phyloP scores from a whole-genome alignment of 2,329 filamentous ascomycete genomes.

The Ophiostoma sp. region DNA sequence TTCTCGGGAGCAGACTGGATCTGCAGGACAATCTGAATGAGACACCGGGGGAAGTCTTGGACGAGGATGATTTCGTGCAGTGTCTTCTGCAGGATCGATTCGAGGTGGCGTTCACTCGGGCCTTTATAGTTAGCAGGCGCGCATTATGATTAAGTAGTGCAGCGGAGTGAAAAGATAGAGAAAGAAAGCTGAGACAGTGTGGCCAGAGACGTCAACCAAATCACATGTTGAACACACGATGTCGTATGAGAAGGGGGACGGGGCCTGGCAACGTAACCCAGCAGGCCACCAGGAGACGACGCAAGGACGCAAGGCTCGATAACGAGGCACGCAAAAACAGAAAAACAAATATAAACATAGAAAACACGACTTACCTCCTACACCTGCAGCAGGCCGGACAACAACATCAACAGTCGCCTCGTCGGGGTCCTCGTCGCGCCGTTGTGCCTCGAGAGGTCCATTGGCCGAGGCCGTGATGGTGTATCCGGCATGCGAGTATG shows the following conservation, averaged over 20 bases:
- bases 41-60: constrained; percentile 66
- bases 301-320: background rate
- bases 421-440: constrained; percentile 85
- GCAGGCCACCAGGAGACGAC: too few relatives aligned
- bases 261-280: background rate
- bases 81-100: constrained; percentile 66
- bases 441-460: constrained; percentile 82
- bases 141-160: background rate
- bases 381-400: constrained; percentile 76
- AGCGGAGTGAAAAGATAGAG: constrained; percentile 20
- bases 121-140: constrained; percentile 38
- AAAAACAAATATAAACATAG: background rate
- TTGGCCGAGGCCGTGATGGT: constrained; percentile 81
- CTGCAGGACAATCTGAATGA: constrained; percentile 80
- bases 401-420: constrained; percentile 87
- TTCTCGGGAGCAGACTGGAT: constrained; percentile 64
- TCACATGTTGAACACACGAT: constrained; percentile 21
- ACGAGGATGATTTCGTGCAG: constrained; percentile 69
- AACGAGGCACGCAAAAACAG: background rate
- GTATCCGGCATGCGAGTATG: constrained; percentile 69
- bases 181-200: constrained; percentile 28
- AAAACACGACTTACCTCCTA: constrained; percentile 57
- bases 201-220: constrained; percentile 12
- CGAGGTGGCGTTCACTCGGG: constrained; percentile 74
- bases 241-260: constrained; percentile 12